Evolutionary conservation across 2,329 filamentous ascomycete species (phyloP).

Genomic region (Penicillium palitans): DNA sequence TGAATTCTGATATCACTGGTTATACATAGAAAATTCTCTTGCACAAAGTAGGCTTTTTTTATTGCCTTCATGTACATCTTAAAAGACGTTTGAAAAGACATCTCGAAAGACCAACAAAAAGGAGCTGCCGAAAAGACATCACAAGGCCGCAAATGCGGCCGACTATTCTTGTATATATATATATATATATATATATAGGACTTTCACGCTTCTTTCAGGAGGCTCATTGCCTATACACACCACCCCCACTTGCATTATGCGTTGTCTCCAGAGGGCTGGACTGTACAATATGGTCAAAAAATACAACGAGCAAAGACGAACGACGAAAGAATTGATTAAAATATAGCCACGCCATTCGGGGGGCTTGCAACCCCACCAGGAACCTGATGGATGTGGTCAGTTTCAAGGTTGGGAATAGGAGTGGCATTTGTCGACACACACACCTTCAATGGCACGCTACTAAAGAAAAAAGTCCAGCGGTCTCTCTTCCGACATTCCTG

Average conservation of each 20-base stretch:
- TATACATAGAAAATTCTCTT: no score
- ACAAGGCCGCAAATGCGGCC: no score
- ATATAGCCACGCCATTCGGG: slow-evolving; percentile 48
- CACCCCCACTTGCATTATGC: neutral
- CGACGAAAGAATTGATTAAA: slow-evolving; percentile 26
- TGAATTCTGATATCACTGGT: neutral
- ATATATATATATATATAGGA: neutral
- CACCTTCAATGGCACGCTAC: slow-evolving; percentile 50
- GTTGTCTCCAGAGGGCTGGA: neutral
- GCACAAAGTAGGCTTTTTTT: no score
- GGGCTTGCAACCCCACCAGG: slow-evolving; percentile 50
- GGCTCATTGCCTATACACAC: neutral
- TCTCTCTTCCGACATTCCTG: slow-evolving; percentile 38
- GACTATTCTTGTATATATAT: no score
- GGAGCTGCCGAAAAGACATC: no score
- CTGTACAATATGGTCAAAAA: neutral
- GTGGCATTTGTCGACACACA: neutral
- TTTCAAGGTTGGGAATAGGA: no score
- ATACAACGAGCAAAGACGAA: neutral
- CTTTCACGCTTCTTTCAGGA: neutral
- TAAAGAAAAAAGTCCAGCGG: slow-evolving; percentile 52
- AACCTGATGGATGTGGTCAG: slow-evolving; percentile 30
- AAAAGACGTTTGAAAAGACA: no score
- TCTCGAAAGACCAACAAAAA: no score
- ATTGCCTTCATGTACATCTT: no score